Evolutionary conservation across 805 yeast genomes (phyloP), one percentile per base, ranked within the genome.

Genomic region (Metschnikowia reukaufii): DNA sequence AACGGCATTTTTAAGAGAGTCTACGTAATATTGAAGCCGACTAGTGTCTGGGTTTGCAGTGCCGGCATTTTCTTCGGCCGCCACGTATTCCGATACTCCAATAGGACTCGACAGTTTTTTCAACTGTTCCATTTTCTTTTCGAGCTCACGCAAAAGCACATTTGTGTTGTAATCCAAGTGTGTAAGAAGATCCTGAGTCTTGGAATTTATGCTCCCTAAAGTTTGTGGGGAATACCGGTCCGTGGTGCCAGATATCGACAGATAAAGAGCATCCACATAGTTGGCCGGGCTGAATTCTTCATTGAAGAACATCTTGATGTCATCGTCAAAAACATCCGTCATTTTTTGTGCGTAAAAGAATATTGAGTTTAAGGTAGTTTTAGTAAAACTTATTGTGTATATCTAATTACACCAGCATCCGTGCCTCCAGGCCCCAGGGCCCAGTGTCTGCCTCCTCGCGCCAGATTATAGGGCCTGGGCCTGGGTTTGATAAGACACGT

Each of bases 241-340:
- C 36, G 48, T 16, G 32, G 39, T 55, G 13, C 51, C 54, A 6
- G 72, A 51, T 3, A 75, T 67, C 16, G 74, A 64, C 39, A 77
- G 68, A 49, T 81, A 74, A 13, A 85, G 64, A 2, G 86, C 82
- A 59, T 86, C 88, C 16, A 86, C 74, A 56, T 78, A 86, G 34
- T 79, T 79, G 45, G 79, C 77, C 1, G 89, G 86, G 15, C 77
- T 79, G 58, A 84, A 85, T 20, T 77, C 79, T 17, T 76, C 78
- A 51, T 84, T 88, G 50, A 83, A 82, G 67, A 86, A 86, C 82
- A 85, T 84, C 10, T 80, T 66, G 3, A 84, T 72, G 13, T 79
- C 78, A 44, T 52, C 55, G 15, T 54, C 43, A 25, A 35, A 25
- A 15, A 41, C 45, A 3, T 44, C 47, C 16, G 48, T 30, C 45